Evolutionary conservation across 164 flowering plant species (phyloP), one percentile per base, ranked within the genome.

Genomic region (Piper betle): DNA sequence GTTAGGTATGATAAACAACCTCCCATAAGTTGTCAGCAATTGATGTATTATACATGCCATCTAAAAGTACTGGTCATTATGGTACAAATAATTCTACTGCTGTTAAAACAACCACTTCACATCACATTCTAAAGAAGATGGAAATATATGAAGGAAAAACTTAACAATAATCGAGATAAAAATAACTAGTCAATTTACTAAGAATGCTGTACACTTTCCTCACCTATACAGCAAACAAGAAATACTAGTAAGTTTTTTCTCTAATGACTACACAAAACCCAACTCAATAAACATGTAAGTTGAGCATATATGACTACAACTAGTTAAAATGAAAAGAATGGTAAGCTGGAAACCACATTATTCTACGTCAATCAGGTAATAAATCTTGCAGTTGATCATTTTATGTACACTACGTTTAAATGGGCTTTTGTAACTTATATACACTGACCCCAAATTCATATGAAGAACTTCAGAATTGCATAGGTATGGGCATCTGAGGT

Each of bases 401-500:
- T 46, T 46, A 46, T 5, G 50, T 12, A 46, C 50, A 10, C 15
- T 15, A 10, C 6, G 15, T 46, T 15, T 46, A 12, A 10, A 42
- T 10, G 50, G 15, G 3, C 15, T 2, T 10, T 2, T 12, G 11
- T 10, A 46, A 46, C 12, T 6, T 9, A 46, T 46, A 46, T 9
- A 46, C 11, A 9, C 3, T 46, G 50, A 46, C 50, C 50, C 5
- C 50, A 46, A 3, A 5, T 46, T 46, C 50, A 46, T 2, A 46
- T 1, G 50, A 10, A 46, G 15, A 46, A 46, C 15, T 46, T 46
- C 50, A 46, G 15, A 10, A 46, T 46, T 60, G 69, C 64, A 55
- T 60, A 18, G 66, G 42, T 17, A 62, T 17, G 18, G 62, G 39
- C 1, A 66, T 10, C 54, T 43, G 52, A 16, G 79, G 87, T 58